Evolutionary conservation across 768 basidiomycete species (phyloP).

Genomic region (Tubosaeta brunneosetosa): DNA sequence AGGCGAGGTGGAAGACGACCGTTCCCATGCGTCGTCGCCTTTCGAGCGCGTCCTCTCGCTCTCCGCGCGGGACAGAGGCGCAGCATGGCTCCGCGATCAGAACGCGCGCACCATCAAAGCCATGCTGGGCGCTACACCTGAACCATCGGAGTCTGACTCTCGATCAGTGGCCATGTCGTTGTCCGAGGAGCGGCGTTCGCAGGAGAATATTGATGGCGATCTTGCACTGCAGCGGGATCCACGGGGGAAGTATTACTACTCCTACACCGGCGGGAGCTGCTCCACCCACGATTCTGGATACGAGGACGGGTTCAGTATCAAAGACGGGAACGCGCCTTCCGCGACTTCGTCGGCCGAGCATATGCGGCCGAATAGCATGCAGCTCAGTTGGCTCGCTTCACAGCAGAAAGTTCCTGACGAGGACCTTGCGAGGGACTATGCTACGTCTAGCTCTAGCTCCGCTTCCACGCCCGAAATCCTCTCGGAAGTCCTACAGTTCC

Average conservation of each 20-base stretch:
- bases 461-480: slow-evolving; percentile 35
- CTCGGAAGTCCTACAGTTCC: slow-evolving; percentile 49
- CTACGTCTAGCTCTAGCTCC: slow-evolving; percentile 11
- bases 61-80: slow-evolving; percentile 61
- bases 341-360: slow-evolving; percentile 27
- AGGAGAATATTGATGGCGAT: slow-evolving; percentile 50
- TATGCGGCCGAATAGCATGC: slow-evolving; percentile 60
- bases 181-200: slow-evolving; percentile 29
- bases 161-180: slow-evolving; percentile 36
- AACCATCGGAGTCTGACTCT: slow-evolving; percentile 54
- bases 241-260: slow-evolving; percentile 73
- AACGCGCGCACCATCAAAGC: slow-evolving; percentile 59
- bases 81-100: slow-evolving; percentile 82
- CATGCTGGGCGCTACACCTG: slow-evolving; percentile 54
- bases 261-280: slow-evolving; percentile 51
- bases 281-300: slow-evolving; percentile 51
- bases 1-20: slow-evolving; percentile 54
- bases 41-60: slow-evolving; percentile 37
- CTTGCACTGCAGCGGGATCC: slow-evolving; percentile 63
- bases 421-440: slow-evolving; percentile 8
- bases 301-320: slow-evolving; percentile 43
- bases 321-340: slow-evolving; percentile 29
- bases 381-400: slow-evolving; percentile 59
- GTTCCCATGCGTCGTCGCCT: slow-evolving; percentile 39
- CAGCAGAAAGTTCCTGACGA: slow-evolving; percentile 40